These are phyloP conservation scores for Fonsecaea nubica DNA, from an alignment of 2,329 filamentous ascomycete genomes.

Conservation along the genomic window DNA sequence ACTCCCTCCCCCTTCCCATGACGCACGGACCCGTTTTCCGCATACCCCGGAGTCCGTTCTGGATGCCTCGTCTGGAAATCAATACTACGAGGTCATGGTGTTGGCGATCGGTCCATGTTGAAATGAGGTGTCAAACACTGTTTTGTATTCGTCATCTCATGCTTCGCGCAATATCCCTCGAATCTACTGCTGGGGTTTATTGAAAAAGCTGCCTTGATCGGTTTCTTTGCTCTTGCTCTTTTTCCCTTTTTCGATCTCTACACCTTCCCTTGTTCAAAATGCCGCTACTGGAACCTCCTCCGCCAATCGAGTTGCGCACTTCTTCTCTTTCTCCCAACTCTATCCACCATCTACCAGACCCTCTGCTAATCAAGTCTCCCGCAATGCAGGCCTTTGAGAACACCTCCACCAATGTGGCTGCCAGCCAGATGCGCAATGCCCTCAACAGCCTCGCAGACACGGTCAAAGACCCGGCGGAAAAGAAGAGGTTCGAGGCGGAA, in stretches of 20 bases:
- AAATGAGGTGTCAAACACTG: slow-evolving; percentile 17
- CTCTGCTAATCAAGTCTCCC: slow-evolving; percentile 32
- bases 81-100: slow-evolving; percentile 11
- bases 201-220: neutral
- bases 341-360: slow-evolving; percentile 2
- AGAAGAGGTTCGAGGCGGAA: slow-evolving; percentile 92
- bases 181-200: neutral
- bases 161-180: neutral
- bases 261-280: slow-evolving; percentile 26
- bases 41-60: slow-evolving; percentile 1
- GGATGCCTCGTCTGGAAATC: neutral
- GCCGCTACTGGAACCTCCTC: slow-evolving; percentile 27
- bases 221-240: slow-evolving; percentile 3
- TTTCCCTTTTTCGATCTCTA: slow-evolving; percentile 13
- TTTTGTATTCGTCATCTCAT: slow-evolving; percentile 23
- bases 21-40: slow-evolving; percentile 22
- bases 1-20: slow-evolving; percentile 10
- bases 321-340: slow-evolving; percentile 3
- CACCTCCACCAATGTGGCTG: slow-evolving; percentile 96
- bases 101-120: neutral
- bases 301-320: slow-evolving; percentile 19
- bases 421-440: slow-evolving; percentile 98
- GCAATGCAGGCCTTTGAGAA: slow-evolving; percentile 88
- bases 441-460: slow-evolving; percentile 91
- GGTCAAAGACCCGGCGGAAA: slow-evolving; percentile 76